Evolutionary conservation across 1,284 basidiomycete species (phyloP).

Genomic region (Ceratobasidium sp.): DNA sequence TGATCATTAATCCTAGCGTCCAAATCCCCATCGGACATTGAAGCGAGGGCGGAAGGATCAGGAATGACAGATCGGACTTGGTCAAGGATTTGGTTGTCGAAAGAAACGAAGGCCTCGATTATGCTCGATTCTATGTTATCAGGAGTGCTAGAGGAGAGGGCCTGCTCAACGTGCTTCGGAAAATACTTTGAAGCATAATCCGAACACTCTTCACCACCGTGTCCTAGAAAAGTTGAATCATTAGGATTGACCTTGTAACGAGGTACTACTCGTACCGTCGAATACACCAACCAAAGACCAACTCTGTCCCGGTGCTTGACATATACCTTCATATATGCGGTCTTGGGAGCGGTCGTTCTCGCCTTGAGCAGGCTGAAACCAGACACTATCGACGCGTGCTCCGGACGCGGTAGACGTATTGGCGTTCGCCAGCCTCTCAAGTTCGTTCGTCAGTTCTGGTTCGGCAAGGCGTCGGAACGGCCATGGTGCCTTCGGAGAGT

Average conservation of each 20-base stretch:
- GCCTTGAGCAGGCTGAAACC: constrained; percentile 43
- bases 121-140: not conserved
- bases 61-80: constrained; percentile 37
- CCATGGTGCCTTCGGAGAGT: constrained; percentile 4
- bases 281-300: constrained; percentile 43
- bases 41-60: not conserved
- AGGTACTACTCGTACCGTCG: constrained; percentile 18
- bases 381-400: constrained; percentile 41
- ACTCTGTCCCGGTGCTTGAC: not conserved
- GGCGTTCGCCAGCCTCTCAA: constrained; percentile 25
- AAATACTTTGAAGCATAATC: constrained; percentile 34
- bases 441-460: constrained; percentile 21
- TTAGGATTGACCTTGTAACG: not conserved
- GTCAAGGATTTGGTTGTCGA: constrained; percentile 26
- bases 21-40: not conserved
- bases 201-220: constrained; percentile 42
- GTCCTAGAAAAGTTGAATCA: not conserved
- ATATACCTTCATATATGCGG: constrained; percentile 29
- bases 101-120: constrained; percentile 21
- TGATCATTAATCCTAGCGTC: constrained; percentile 27
- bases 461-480: constrained; percentile 24
- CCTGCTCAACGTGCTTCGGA: constrained; percentile 18
- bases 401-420: constrained; percentile 15
- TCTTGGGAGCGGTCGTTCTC: constrained; percentile 44
- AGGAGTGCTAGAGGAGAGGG: not conserved